phyloP scores from a whole-genome alignment of 208 protist species.

The Leptomonas seymouri region DNA sequence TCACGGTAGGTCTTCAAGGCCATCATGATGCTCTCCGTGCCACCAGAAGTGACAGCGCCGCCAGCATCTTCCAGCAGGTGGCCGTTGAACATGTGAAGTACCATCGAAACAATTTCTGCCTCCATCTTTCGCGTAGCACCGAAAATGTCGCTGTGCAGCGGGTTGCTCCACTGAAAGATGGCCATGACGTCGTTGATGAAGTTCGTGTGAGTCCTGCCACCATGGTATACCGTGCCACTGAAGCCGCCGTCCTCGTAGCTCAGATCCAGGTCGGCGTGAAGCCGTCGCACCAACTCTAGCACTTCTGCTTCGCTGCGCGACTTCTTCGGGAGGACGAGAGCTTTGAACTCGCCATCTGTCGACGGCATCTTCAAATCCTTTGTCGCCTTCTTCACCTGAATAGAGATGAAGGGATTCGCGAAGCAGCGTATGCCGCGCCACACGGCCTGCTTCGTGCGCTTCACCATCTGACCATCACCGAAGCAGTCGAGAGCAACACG shows the following conservation, averaged over 20 bases:
- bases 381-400: conserved; percentile 42
- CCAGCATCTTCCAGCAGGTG: conserved; percentile 84
- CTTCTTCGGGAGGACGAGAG: conserved; percentile 58
- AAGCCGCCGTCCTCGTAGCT: conserved; percentile 75
- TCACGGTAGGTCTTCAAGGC: conserved; percentile 97
- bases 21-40: conserved; percentile 98
- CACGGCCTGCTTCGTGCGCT: conserved; percentile 51
- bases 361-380: conserved; percentile 68
- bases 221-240: conserved; percentile 95
- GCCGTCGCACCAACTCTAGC: conserved; percentile 44
- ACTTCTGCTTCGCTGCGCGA: conserved; percentile 57
- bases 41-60: conserved; percentile 96
- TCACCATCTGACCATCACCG: conserved; percentile 52
- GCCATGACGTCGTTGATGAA: conserved; percentile 92
- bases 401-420: conserved; percentile 60
- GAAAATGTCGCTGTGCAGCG: conserved; percentile 96
- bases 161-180: conserved; percentile 95
- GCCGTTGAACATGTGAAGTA: conserved; percentile 95
- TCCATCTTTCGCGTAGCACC: conserved; percentile 98
- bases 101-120: conserved; percentile 97
- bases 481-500: conserved; percentile 49
- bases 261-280: conserved; percentile 75
- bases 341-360: conserved; percentile 74
- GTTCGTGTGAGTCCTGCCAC: conserved; percentile 73
- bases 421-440: conserved; percentile 65